Evolutionary conservation across 2,329 filamentous ascomycete genomes (phyloP), one percentile per base, ranked within the genome.

Genomic region (Alternaria alternata): DNA sequence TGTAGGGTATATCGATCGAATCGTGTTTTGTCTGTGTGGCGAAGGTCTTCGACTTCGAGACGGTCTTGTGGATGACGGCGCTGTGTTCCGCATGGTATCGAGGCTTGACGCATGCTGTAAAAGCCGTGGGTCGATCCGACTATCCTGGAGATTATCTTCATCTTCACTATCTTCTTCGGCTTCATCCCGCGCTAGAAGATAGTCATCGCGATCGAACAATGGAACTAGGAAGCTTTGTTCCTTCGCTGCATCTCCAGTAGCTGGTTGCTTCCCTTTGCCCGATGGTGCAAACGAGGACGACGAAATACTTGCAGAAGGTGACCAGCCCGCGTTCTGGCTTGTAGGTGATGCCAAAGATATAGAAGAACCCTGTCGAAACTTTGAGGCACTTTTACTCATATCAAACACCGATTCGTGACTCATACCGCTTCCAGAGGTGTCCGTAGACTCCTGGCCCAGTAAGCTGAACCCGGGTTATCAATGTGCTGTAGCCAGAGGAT

Each of bases 131-230:
- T 69, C 68, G 24, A 68, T 51, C 2, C 34, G 64, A 16, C 39
- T 51, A 11, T 59, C 41, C 16, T 66, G 57, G 5, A 51, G 1
- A 5, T 63, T 54, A 4, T 53, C 49, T 16, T 61, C 57, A 1
- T 44, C 41, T 1, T 65, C 59, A 18, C 59, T 51, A 11, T 66
- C 68, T 9, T 64, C 61, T 16, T 66, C 62, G 20, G 41, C 60
- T 3, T 67, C 63, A 18, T 57, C 63, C 22, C 47, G 51, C 5
- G 63, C 30, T 18, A 64, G 54, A 9, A 72, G 65, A 26, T 54
- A 67, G 55, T 72, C 69, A 14, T 69, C 62, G 38, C 69, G 63
- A 26, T 72, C 63, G 36, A 67, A 72, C 16, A 72, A 24, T 2
- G 63, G 52, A 6, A 55, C 62, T 18, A 72, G 41, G 14, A 71